Conservation (phyloP, 495 filamentous ascomycete species). For the Podospora sp. region DNA sequence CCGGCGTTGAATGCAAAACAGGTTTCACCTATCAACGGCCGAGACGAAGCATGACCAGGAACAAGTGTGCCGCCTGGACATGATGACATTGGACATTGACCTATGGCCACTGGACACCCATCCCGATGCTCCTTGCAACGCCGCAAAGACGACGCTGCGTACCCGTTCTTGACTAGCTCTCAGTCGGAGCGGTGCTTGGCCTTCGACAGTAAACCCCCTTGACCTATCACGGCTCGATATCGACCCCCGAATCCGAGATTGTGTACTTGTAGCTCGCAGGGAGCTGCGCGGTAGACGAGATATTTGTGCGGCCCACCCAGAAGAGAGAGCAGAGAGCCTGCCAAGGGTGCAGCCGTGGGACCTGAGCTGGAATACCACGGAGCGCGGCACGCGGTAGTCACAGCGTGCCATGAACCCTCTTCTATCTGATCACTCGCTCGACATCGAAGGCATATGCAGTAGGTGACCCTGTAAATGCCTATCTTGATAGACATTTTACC, state of each 20-base stretch:
- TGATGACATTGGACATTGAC: constrained; percentile 23
- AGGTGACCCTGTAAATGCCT: not conserved
- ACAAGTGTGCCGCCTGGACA: constrained; percentile 7
- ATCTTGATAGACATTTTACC: too few species aligned
- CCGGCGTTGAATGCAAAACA: constrained; percentile 5
- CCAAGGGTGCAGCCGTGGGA: constrained; percentile 3
- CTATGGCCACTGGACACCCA: constrained; percentile 21
- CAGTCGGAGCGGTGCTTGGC: not conserved
- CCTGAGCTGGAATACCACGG: constrained; percentile 5
- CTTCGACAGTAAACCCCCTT: not conserved
- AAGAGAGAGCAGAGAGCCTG: not conserved
- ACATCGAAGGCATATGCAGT: not conserved
- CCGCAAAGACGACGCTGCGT: not conserved
- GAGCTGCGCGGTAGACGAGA: not conserved
- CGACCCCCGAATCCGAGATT: not conserved
- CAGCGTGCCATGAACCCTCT: not conserved
- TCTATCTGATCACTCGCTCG: not conserved
- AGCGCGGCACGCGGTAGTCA: constrained; percentile 13
- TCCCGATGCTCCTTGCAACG: not conserved
- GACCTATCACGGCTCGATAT: not conserved
- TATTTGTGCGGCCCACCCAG: not conserved
- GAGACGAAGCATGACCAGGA: constrained; percentile 5
- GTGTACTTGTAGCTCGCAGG: not conserved
- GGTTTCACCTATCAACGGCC: constrained; percentile 13
- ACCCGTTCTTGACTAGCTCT: not conserved